Conservation (phyloP, 1,284 basidiomycete species). For the Moesziomyces antarcticus region DNA sequence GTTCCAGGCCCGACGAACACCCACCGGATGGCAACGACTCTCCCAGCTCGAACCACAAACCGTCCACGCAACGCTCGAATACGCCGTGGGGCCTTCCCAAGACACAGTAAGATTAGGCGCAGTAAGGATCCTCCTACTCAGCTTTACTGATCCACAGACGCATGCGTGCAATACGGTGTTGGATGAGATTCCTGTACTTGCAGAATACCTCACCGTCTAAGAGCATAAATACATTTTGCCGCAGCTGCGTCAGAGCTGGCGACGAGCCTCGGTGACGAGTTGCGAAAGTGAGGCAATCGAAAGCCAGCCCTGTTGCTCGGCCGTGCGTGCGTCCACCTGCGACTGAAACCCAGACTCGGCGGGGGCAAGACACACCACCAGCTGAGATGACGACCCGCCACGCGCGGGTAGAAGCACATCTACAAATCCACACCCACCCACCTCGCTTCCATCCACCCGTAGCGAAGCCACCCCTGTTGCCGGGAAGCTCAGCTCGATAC, state of each 20-base stretch:
- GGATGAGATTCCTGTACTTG: conserved; percentile 8
- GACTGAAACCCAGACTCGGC: neutral
- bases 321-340: conserved; percentile 8
- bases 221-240: neutral
- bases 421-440: conserved; percentile 24
- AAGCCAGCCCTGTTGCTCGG: neutral
- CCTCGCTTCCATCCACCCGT: conserved; percentile 8
- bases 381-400: conserved; percentile 5
- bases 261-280: neutral
- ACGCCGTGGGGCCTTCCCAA: neutral
- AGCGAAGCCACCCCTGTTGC: conserved; percentile 1
- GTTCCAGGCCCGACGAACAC: neutral
- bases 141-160: neutral
- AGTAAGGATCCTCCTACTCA: conserved; percentile 5
- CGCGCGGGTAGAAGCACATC: conserved; percentile 32
- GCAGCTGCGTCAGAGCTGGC: neutral
- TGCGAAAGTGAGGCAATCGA: neutral
- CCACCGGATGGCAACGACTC: neutral
- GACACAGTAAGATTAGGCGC: conserved; percentile 12
- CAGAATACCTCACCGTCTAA: neutral
- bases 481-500: conserved; percentile 49
- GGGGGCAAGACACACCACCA: conserved; percentile 27
- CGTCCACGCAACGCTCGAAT: neutral
- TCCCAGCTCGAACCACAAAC: neutral
- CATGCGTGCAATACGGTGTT: neutral